These are phyloP conservation scores for Gigaspora rosea DNA, from an alignment of 192 early-diverging fungal genomes.

Conservation along the genomic window DNA sequence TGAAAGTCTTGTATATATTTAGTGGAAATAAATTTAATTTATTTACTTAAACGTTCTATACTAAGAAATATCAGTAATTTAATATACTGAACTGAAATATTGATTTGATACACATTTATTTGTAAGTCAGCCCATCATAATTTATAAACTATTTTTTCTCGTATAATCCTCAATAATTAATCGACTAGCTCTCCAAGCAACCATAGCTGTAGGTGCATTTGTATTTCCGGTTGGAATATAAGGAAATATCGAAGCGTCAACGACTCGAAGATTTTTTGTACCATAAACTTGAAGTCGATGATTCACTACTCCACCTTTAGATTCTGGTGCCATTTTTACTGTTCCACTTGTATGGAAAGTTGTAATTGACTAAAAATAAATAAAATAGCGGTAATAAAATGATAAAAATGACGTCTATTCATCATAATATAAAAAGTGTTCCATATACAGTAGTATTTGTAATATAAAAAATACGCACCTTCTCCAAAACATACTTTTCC, in stretches of 20 bases:
- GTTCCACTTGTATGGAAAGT: background rate
- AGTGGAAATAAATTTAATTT: no score
- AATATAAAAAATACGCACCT: background rate
- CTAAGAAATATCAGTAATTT: no score
- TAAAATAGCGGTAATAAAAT: background rate
- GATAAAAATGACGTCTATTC: background rate
- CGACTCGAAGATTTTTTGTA: background rate
- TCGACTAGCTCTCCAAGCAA: background rate
- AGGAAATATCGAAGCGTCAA: slow-evolving; percentile 4
- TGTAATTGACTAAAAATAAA: background rate
- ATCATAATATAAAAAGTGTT: no score
- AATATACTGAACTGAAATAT: no score
- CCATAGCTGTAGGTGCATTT: background rate
- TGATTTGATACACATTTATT: no score
- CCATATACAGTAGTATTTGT: no score
- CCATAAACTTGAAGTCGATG: slow-evolving; percentile 17
- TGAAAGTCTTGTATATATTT: no score
- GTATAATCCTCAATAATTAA: slow-evolving; percentile 4
- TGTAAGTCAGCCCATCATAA: no score
- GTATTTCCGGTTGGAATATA: background rate
- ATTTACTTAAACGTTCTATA: no score
- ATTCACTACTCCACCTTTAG: background rate
- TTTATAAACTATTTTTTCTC: no score
- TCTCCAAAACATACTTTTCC: background rate
- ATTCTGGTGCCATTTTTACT: slow-evolving; percentile 3